Evolutionary conservation across 345 rosid genomes (phyloP).

Genomic region (Lumnitzera racemosa): DNA sequence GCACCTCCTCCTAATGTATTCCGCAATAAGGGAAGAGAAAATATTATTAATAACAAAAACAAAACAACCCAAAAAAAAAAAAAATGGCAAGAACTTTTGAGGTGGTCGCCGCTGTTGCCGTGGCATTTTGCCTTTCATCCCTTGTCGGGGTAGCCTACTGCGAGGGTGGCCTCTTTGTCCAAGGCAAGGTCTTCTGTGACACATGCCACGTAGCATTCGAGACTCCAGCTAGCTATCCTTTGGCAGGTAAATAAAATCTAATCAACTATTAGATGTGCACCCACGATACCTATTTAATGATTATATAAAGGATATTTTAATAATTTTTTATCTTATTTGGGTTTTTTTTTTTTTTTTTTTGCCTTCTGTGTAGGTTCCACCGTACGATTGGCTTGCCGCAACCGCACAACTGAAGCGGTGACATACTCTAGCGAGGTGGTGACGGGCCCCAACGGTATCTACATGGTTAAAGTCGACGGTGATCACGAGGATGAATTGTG

Average conservation of each 20-base stretch:
- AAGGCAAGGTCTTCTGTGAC: slow-evolving; percentile 8
- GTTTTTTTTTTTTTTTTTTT: no score
- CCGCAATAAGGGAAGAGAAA: neutral
- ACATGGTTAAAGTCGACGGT: slow-evolving; percentile 5
- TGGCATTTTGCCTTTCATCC: slow-evolving; percentile 12
- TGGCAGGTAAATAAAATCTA: neutral
- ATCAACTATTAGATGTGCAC: no score
- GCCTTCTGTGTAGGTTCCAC: slow-evolving; percentile 6
- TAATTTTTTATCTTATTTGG: no score
- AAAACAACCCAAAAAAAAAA: neutral
- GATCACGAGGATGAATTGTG: slow-evolving; percentile 22
- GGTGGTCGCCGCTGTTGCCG: slow-evolving; percentile 4
- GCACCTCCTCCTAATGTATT: neutral
- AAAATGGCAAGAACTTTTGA: slow-evolving; percentile 7
- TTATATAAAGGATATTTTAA: no score
- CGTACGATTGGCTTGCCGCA: slow-evolving; percentile 11
- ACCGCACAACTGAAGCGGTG: slow-evolving; percentile 6
- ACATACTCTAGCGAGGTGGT: neutral
- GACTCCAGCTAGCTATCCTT: slow-evolving; percentile 7
- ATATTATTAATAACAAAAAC: neutral
- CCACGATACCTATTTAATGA: no score
- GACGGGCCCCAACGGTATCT: slow-evolving; percentile 7
- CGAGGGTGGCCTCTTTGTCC: neutral
- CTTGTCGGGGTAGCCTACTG: neutral
- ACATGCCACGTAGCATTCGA: slow-evolving; percentile 7